These are phyloP conservation scores for Artemisia princeps DNA, from an alignment of 140 eudicot species.

Conservation along the genomic window DNA sequence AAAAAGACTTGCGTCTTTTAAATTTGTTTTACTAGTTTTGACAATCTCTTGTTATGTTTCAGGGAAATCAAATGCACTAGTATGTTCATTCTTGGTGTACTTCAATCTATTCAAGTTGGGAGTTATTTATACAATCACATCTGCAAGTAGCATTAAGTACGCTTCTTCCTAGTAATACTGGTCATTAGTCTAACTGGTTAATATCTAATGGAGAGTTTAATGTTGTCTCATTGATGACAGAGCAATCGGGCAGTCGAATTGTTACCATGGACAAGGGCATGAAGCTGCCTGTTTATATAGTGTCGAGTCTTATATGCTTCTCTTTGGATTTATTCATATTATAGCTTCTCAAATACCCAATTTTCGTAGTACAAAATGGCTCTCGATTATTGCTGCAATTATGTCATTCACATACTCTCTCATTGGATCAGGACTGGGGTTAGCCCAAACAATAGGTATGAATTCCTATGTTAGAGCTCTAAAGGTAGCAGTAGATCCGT, in stretches of 20 bases:
- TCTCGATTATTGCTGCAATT: conserved; percentile 55
- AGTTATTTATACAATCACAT: conserved; percentile 35
- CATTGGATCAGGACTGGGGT: conserved; percentile 53
- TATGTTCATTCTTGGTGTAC: conserved; percentile 34
- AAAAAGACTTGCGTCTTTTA: neutral
- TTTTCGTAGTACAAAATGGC: conserved; percentile 55
- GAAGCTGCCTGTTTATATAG: conserved; percentile 48
- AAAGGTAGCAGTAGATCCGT: neutral
- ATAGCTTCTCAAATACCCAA: conserved; percentile 63
- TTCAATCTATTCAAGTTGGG: conserved; percentile 38
- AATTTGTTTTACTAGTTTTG: neutral
- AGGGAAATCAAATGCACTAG: conserved; percentile 37
- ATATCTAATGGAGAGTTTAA: neutral
- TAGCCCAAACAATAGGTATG: conserved; percentile 51
- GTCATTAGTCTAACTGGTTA: neutral
- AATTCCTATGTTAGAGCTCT: neutral
- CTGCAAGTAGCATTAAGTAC: conserved; percentile 34
- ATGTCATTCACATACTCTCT: conserved; percentile 61
- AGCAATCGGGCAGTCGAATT: conserved; percentile 59
- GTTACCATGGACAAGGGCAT: conserved; percentile 62
- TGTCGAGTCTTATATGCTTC: conserved; percentile 39
- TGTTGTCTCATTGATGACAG: conserved; percentile 23
- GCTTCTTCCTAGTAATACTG: conserved; percentile 2
- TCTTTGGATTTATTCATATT: conserved; percentile 59
- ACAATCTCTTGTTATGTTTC: neutral